Base-by-base conservation (phyloP, 1,284 basidiomycete genomes). In the Kalmanozyma brasiliensis region DNA sequence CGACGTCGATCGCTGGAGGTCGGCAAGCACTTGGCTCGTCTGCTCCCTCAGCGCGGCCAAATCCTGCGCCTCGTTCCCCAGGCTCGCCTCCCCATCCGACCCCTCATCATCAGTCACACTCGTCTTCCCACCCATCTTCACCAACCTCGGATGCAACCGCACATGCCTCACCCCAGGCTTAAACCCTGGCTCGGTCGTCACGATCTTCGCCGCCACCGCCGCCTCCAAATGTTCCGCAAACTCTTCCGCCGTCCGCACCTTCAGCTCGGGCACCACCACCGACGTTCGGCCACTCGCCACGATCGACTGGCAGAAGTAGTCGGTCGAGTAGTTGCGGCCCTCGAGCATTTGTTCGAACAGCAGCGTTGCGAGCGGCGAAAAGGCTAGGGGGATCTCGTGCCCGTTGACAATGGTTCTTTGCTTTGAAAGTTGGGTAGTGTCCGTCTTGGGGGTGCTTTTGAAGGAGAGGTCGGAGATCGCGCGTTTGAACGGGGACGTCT, bases 101-200 rank as follows among this genome's bases (percentile, higher is more conserved):
- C 48, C 63, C 14, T 52, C 48, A 7, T 49, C 46, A 19, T 57
- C 60, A 3, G 49, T 49, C 9, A 44, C 41, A 30, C 38, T 52
- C 19, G 49, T 61, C 49, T 67, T 59, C 4, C 40, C 17, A 19
- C 61, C 65, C 1, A 51, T 43, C 7, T 43, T 26, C 10, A 58
- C 51, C 8, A 62, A 47, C 10, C 58, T 36, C 9, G 65, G 65
- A 30, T 68, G 62, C 20, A 73, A 49, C 4, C 70, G 61, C 4
- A 73, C 46, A 24, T 69, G 62, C 14, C 65, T 33, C 6, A 65
- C 43, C 13, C 56, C 59, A 10, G 62, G 61, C 43, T 68, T 68
- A 43, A 69, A 63, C 8, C 70, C 70, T 2, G 70, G 62, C 24
- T 73, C 65, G 10, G 62, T 61, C 16, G 62, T 64, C n/a, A 73